Percentiles rank a stretch among this genome's conserved stretches.
Evolutionary conservation across 116 monocot species (phyloP).

Genomic region (Trichopus zeylanicus): DNA sequence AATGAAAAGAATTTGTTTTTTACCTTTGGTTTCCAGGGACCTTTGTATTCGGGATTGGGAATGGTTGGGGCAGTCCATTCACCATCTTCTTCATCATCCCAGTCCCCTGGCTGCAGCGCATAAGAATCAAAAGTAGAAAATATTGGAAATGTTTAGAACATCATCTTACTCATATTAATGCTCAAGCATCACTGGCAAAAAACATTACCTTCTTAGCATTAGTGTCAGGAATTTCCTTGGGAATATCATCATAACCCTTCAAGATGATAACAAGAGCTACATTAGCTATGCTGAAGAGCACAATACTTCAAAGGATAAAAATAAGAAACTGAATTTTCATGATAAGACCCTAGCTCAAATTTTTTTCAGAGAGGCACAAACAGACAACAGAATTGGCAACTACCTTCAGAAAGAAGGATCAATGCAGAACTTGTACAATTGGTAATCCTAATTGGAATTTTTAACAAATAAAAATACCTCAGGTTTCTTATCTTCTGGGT

Average conservation of each 20-base stretch:
- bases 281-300: background rate
- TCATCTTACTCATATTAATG: too few relatives aligned
- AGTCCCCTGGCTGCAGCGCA: constrained; percentile 51
- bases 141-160: too few relatives aligned
- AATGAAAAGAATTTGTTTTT: background rate
- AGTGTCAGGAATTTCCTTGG: constrained; percentile 64
- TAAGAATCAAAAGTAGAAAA: background rate
- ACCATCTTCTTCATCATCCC: constrained; percentile 81
- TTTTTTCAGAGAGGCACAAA: background rate
- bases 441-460: too few relatives aligned
- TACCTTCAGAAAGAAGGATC: too few relatives aligned
- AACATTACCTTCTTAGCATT: constrained; percentile 64
- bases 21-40: constrained; percentile 73
- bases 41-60: constrained; percentile 78
- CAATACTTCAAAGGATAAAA: too few relatives aligned
- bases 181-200: too few relatives aligned
- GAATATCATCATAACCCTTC: constrained; percentile 77
- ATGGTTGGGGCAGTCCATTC: constrained; percentile 67
- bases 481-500: constrained; percentile 69
- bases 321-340: background rate
- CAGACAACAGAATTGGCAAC: background rate
- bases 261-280: background rate
- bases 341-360: background rate
- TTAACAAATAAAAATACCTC: constrained; percentile 48
- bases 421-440: too few relatives aligned